Evolutionary conservation across 2,329 filamentous ascomycete genomes (phyloP).

Genomic region (Colletotrichum sp.): DNA sequence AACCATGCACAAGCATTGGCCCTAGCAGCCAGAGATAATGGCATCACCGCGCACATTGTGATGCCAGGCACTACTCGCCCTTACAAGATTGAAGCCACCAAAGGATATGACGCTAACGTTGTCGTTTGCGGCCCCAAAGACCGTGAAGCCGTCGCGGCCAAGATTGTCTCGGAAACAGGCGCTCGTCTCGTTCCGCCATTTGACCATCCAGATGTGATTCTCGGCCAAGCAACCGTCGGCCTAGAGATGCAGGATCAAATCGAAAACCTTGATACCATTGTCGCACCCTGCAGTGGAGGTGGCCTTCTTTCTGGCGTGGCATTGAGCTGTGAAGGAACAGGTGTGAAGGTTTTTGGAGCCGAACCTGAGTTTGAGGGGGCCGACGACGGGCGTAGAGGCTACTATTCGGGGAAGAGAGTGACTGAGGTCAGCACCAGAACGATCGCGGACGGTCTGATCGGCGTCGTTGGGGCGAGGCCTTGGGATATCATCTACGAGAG

Average conservation of each 20-base stretch:
- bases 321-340: slow-evolving; percentile 73
- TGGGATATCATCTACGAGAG: slow-evolving; percentile 79
- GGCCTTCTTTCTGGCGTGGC: slow-evolving; percentile 86
- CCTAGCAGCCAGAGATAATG: slow-evolving; percentile 77
- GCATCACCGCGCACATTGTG: slow-evolving; percentile 83
- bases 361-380: slow-evolving; percentile 84
- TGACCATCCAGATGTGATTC: slow-evolving; percentile 88
- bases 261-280: slow-evolving; percentile 67
- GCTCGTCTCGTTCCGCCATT: slow-evolving; percentile 87
- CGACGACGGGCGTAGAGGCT: slow-evolving; percentile 79
- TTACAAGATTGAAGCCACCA: slow-evolving; percentile 84
- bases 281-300: slow-evolving; percentile 85
- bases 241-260: slow-evolving; percentile 83
- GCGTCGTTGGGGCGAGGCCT: slow-evolving; percentile 77
- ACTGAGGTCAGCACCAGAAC: slow-evolving; percentile 74
- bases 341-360: slow-evolving; percentile 80
- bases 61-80: slow-evolving; percentile 88
- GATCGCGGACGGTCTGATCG: slow-evolving; percentile 87
- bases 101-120: slow-evolving; percentile 76
- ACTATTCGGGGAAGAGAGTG: slow-evolving; percentile 68
- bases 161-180: slow-evolving; percentile 72
- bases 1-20: slow-evolving; percentile 95
- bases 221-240: slow-evolving; percentile 90
- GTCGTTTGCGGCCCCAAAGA: slow-evolving; percentile 84
- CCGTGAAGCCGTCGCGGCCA: slow-evolving; percentile 75